Base-by-base conservation (phyloP, 495 filamentous ascomycete genomes). In the Penicillium simplicissimum region DNA sequence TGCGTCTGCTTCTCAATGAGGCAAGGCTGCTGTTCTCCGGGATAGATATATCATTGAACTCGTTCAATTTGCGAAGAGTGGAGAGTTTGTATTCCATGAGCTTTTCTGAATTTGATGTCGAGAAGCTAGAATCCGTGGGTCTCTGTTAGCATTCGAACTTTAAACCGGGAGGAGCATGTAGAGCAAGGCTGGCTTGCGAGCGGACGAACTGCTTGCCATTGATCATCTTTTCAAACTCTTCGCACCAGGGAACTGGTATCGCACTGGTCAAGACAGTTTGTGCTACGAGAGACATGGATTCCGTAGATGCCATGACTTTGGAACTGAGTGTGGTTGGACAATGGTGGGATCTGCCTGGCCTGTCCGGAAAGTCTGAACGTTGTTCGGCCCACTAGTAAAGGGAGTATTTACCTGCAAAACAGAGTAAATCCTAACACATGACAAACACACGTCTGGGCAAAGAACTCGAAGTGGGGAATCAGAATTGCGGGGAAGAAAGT, bases 41-140 rank as follows among this genome's bases (percentile, higher is more conserved):
- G n/a, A 56, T 45, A 8, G 54, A 28, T 17, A 14, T 8, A 45
- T 45, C 40, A 17, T 56, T 56, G 37, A 56, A 56, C 10, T 56
- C 36, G 9, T 56, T 45, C 13, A 56, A 28, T 21, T 56, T 56
- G 10, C 14, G 36, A 17, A 42, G 23, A 0, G 37, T 56, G 31
- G 23, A 40, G 9, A 56, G 37, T 15, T 56, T 56, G 10, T 56
- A 42, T 43, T 56, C 54, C 54, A 42, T 40, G 14, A 56, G n/a
- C 25, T 49, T 47, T 38, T 48, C 28, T 11, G 55, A 61, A 28
- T 56, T 61, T 8, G 53, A 61, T 1, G 59, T 61, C 33, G 53
- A 47, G 21, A 61, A 57, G 13, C 59, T 61, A 25, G 23, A 49
- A 17, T 33, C 49, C 8, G 19, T 15, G 31, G n/a, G 35, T 19